Percentiles rank a stretch among this genome's conserved stretches.
These are phyloP conservation scores for Wallacemonas sp. DNA, from an alignment of 208 protist genomes.

Conservation along the genomic window DNA sequence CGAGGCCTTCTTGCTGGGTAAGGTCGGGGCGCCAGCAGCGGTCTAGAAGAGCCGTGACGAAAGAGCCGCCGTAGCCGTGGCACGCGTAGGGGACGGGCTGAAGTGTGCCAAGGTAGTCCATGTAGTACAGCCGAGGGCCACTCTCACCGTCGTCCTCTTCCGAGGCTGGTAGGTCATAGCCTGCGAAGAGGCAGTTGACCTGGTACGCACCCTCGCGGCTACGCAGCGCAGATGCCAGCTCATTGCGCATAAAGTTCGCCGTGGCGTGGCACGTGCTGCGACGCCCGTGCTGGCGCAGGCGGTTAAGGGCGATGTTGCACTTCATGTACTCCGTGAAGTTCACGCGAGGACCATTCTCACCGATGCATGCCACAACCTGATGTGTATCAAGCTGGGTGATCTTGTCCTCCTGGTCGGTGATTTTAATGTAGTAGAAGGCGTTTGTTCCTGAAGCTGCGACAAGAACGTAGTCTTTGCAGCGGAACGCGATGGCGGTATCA, in stretches of 20 bases:
- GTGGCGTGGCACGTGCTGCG: constrained; percentile 73
- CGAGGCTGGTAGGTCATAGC: constrained; percentile 84
- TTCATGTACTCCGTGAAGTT: constrained; percentile 95
- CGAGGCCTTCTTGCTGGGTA: constrained; percentile 85
- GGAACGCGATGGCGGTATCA: constrained; percentile 87
- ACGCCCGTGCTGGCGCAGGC: constrained; percentile 81
- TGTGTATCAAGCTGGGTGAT: constrained; percentile 85
- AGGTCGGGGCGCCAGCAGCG: constrained; percentile 89
- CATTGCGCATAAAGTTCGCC: constrained; percentile 87
- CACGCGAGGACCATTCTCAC: constrained; percentile 88
- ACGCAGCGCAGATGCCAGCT: constrained; percentile 84
- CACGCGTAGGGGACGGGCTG: constrained; percentile 89
- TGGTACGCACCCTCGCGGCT: constrained; percentile 83
- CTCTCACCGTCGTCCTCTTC: constrained; percentile 53
- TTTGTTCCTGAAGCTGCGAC: constrained; percentile 80
- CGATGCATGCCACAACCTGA: constrained; percentile 88
- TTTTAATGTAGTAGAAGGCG: constrained; percentile 92
- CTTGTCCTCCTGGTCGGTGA: constrained; percentile 93
- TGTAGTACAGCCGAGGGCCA: constrained; percentile 89
- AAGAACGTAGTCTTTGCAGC: constrained; percentile 85
- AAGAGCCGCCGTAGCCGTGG: constrained; percentile 94
- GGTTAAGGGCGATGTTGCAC: constrained; percentile 87
- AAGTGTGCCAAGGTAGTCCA: constrained; percentile 95
- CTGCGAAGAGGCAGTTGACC: constrained; percentile 90
- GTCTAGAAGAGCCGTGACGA: constrained; percentile 91